A percentile compares a stretch with the other conserved stretches of the same genome.
Conservation (phyloP, 2,329 filamentous ascomycete genomes). For the Talaromyces sp. region DNA sequence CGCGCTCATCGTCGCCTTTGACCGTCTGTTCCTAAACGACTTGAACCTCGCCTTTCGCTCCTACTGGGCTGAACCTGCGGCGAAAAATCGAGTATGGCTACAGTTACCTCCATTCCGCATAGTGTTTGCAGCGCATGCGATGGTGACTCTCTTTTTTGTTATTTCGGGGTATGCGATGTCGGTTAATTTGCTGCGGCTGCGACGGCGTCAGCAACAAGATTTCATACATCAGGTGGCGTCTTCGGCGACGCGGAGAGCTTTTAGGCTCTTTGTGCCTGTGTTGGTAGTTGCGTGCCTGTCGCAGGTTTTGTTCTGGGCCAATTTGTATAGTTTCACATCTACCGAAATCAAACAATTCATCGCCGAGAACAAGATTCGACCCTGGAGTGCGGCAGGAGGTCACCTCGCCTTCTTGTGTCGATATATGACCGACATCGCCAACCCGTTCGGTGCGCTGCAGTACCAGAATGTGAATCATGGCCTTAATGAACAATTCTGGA, state of each 20-base stretch:
- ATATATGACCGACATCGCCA: constrained; percentile 3
- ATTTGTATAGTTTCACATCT: constrained; percentile 14
- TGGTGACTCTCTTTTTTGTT: constrained; percentile 53
- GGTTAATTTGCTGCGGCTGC: constrained; percentile 44
- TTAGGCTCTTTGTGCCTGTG: constrained; percentile 30
- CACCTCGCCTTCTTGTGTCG: constrained; percentile 1
- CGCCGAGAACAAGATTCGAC: not conserved
- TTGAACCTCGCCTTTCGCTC: constrained; percentile 21
- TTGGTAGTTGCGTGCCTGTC: constrained; percentile 21
- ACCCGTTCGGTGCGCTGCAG: not conserved
- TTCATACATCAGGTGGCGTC: constrained; percentile 12
- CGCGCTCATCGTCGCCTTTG: constrained; percentile 21
- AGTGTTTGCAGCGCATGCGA: constrained; percentile 31
- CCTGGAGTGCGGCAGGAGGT: constrained; percentile 1
- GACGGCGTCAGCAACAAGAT: constrained; percentile 1
- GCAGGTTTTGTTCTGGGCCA: constrained; percentile 19
- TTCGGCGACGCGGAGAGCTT: constrained; percentile 24
- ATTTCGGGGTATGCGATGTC: constrained; percentile 56
- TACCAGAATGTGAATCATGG: constrained; percentile 8
- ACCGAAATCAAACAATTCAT: not conserved
- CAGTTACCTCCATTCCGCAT: constrained; percentile 38
- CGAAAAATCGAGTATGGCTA: constrained; percentile 19
- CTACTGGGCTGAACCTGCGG: constrained; percentile 22
- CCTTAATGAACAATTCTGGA: constrained; percentile 23
- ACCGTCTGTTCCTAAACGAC: constrained; percentile 25